Evolutionary conservation across 768 basidiomycete species (phyloP).

Genomic region (Artomyces pyxidatus): DNA sequence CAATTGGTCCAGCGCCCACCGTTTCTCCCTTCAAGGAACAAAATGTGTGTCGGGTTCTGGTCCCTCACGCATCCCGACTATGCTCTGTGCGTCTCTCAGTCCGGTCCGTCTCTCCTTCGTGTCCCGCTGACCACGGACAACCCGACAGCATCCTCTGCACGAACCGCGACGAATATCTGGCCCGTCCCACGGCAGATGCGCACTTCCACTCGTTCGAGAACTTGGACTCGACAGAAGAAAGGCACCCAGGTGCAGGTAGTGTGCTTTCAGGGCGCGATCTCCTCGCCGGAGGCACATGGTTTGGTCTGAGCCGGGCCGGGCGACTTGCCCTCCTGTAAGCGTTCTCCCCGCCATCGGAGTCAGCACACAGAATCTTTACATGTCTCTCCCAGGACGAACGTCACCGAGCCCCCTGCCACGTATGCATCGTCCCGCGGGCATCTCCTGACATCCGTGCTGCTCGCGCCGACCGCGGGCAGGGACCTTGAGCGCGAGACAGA

Average conservation of each 20-base stretch:
- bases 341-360: background rate
- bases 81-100: constrained; percentile 51
- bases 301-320: constrained; percentile 61
- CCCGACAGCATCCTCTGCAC: constrained; percentile 54
- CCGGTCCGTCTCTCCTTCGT: background rate
- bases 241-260: constrained; percentile 19
- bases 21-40: background rate
- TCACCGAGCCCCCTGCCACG: constrained; percentile 53
- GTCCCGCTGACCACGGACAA: constrained; percentile 4
- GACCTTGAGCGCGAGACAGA: constrained; percentile 43
- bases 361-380: constrained; percentile 4
- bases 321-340: constrained; percentile 67
- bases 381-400: constrained; percentile 60
- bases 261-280: constrained; percentile 72
- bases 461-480: constrained; percentile 34
- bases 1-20: background rate
- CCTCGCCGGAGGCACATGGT: constrained; percentile 75
- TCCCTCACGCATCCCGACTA: constrained; percentile 70
- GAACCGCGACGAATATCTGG: constrained; percentile 71
- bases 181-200: constrained; percentile 57
- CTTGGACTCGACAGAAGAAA: constrained; percentile 17
- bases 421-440: constrained; percentile 59
- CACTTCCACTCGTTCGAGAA: constrained; percentile 59
- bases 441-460: constrained; percentile 61
- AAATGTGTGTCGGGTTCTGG: constrained; percentile 78